These are phyloP conservation scores for Knufia fluminis DNA, from an alignment of 2,329 filamentous ascomycete genomes.

Conservation along the genomic window DNA sequence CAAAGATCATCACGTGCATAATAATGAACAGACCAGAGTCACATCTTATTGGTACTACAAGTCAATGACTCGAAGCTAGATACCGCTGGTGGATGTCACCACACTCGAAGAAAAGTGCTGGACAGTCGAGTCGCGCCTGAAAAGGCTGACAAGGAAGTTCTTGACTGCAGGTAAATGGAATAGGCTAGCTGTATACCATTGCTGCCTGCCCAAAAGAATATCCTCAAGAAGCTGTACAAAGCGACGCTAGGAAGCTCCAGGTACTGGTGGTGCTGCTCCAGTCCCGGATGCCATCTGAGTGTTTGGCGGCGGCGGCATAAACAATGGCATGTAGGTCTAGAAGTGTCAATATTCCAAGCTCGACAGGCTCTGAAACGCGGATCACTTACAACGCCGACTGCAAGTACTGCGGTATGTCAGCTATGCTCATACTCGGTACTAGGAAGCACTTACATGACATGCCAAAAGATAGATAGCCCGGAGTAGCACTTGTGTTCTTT, in stretches of 20 bases:
- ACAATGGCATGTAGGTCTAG: slow-evolving; percentile 55
- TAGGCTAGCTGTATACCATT: too few species aligned
- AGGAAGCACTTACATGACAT: slow-evolving; percentile 58
- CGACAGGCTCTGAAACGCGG: slow-evolving; percentile 7
- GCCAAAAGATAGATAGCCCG: slow-evolving; percentile 63
- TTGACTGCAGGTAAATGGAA: too few species aligned
- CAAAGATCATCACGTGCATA: too few species aligned
- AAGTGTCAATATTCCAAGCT: slow-evolving; percentile 14
- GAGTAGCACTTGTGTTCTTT: slow-evolving; percentile 55
- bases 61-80: too few species aligned
- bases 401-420: slow-evolving; percentile 43
- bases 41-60: too few species aligned
- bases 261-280: slow-evolving; percentile 40
- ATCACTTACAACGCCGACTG: slow-evolving; percentile 42
- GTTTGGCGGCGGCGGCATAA: slow-evolving; percentile 47
- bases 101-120: too few species aligned
- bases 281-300: slow-evolving; percentile 32
- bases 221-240: too few species aligned
- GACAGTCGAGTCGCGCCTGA: too few species aligned
- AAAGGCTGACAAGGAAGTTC: too few species aligned
- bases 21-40: too few species aligned
- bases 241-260: background rate
- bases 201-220: too few species aligned
- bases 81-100: too few species aligned
- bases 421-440: background rate